Conservation (phyloP, 768 basidiomycete species). For the Polyporus arcularius region DNA sequence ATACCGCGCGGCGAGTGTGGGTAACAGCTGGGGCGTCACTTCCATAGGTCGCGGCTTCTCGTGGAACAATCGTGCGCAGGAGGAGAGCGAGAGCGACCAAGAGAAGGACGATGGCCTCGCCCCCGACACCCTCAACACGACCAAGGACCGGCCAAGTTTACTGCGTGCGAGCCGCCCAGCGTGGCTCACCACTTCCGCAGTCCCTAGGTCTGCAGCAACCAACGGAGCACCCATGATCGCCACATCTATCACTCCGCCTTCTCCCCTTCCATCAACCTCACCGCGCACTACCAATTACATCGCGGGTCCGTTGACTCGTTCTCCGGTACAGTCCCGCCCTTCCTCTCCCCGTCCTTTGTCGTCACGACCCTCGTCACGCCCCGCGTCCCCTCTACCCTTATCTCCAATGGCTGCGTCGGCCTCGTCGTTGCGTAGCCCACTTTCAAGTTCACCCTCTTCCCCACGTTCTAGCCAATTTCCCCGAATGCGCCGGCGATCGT, state of each 20-base stretch:
- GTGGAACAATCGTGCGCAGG: constrained; percentile 53
- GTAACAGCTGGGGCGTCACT: constrained; percentile 84
- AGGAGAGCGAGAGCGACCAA: constrained; percentile 23
- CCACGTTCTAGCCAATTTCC: constrained; percentile 47
- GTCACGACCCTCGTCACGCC: constrained; percentile 20
- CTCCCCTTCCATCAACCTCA: constrained; percentile 10
- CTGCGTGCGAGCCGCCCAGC: constrained; percentile 18
- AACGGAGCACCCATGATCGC: constrained; percentile 15
- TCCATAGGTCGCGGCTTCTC: constrained; percentile 82
- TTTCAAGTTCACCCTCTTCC: constrained; percentile 37
- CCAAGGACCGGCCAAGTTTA: constrained; percentile 9
- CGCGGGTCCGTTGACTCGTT: constrained; percentile 25
- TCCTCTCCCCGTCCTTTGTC: constrained; percentile 29
- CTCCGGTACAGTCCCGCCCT: constrained; percentile 29
- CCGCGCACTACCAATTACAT: constrained; percentile 21
- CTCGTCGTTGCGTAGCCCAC: constrained; percentile 34
- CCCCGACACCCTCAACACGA: background rate
- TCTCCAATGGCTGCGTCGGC: constrained; percentile 24
- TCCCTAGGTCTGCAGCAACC: constrained; percentile 17
- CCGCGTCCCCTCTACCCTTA: constrained; percentile 25
- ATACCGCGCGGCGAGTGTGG: constrained; percentile 65
- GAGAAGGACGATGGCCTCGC: constrained; percentile 13
- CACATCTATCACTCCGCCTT: constrained; percentile 11
- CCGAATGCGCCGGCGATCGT: constrained; percentile 74
- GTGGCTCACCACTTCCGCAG: constrained; percentile 23